These are phyloP conservation scores for Bondarzewia mesenterica DNA, from an alignment of 1,284 basidiomycete species.

Conservation along the genomic window DNA sequence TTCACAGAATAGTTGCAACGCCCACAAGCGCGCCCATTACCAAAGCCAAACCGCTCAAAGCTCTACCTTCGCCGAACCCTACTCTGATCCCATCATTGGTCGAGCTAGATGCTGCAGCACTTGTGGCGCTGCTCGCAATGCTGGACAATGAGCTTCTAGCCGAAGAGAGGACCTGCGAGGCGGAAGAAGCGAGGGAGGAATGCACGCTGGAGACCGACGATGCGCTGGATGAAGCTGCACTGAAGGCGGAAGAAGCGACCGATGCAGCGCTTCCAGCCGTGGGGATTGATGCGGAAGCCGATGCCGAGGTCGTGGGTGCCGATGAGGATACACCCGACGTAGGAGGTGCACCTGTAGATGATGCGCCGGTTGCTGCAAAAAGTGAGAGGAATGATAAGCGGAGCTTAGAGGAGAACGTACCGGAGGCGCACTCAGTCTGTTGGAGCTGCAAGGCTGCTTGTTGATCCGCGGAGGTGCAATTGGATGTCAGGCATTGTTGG, in stretches of 20 bases:
- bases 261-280: constrained; percentile 1
- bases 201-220: constrained; percentile 1
- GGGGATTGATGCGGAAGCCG: not conserved
- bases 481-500: constrained; percentile 13
- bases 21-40: too few species aligned
- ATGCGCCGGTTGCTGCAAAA: not conserved
- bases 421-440: constrained; percentile 17
- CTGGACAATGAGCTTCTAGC: not conserved
- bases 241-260: constrained; percentile 6
- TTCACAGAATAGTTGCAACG: too few species aligned
- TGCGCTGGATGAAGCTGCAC: constrained; percentile 1
- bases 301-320: not conserved
- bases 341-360: not conserved
- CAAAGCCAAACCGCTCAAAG: too few species aligned
- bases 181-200: constrained; percentile 2
- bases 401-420: constrained; percentile 16
- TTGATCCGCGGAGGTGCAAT: constrained; percentile 17
- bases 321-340: not conserved
- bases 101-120: not conserved
- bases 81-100: too few species aligned
- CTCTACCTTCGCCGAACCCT: too few species aligned
- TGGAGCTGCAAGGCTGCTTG: constrained; percentile 17
- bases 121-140: not conserved
- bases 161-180: not conserved
- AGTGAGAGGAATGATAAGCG: not conserved